Base-by-base conservation (phyloP, 768 basidiomycete genomes). In the Termitomyces sp. region DNA sequence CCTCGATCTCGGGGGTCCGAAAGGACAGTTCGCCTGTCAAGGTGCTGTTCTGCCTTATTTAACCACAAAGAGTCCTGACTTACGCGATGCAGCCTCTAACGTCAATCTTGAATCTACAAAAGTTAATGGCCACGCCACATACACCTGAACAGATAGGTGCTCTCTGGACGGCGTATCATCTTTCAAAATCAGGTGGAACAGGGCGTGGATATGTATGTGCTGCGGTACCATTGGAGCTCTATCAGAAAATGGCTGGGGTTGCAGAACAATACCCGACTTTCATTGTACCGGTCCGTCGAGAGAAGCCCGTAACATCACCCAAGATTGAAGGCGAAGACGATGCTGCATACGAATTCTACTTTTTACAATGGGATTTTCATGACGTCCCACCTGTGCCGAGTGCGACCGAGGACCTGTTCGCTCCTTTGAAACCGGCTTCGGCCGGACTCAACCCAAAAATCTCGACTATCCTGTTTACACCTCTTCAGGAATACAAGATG, bases 101-200 rank as follows among this genome's bases (percentile, higher is more conserved):
- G 3, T 83, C 79, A 9, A 86, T 97, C 58, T 74, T 98, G 62
- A 94, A 97, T 69, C 68, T 95, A 12, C 73, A 83, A 19, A 82
- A 84, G 52, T 71, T 95, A 23, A 64, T 90, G 55, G 73, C 80
- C 25, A 79, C 80, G 10, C 82, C 88, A 0, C 89, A 92, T 67
- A 85, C 88, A 2, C 54, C 84, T 5, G 80, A 81, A 10, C 89
- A 91, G 66, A 80, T 99, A 63, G 80, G 86, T 3, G 79, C 86
- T 0, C 77, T 98, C 0, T 98, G 96, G 96, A 90, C 84, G 3
- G 80, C 89, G 0, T 98, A 95, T 66, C 95, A 98, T 67, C 79
- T 83, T 14, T 84, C 89, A 4, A 85, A 90, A 30, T 88, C 91
- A 1, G 78, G 82, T 10, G 85, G 91, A 0, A 90, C 91, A 0